phyloP scores from a whole-genome alignment of 495 filamentous ascomycete species.

The Tuber brumale region DNA sequence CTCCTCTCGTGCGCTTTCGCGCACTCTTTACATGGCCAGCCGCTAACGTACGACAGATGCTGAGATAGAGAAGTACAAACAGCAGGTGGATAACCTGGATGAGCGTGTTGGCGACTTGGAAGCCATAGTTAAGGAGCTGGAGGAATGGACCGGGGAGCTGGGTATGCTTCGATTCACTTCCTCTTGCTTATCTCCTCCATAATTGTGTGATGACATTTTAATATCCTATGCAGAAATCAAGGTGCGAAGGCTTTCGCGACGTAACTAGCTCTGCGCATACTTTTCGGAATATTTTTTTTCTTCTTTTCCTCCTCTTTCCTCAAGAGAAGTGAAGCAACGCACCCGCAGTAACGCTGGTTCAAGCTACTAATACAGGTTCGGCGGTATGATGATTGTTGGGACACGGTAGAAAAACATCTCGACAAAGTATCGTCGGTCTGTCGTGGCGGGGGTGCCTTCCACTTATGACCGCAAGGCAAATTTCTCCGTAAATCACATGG shows the following conservation, averaged over 20 bases:
- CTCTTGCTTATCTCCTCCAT: not conserved
- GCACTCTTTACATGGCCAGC: not conserved
- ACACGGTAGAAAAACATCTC: not conserved
- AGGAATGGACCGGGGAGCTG: conserved; percentile 42
- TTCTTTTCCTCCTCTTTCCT: not conserved
- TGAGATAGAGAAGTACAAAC: conserved; percentile 40
- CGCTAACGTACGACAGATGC: conserved; percentile 24
- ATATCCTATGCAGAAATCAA: conserved; percentile 29
- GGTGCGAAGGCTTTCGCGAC: conserved; percentile 33
- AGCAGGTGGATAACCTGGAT: conserved; percentile 40
- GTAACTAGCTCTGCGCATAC: conserved; percentile 5
- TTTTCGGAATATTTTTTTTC: not conserved
- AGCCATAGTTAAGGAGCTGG: conserved; percentile 38
- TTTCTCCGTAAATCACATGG: not conserved
- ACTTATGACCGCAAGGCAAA: not conserved
- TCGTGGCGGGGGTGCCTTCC: not conserved
- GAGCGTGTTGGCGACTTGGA: conserved; percentile 40
- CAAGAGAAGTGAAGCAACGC: not conserved
- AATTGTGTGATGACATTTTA: not conserved
- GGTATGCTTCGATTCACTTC: conserved; percentile 17
- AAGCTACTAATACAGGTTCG: not conserved
- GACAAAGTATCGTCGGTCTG: not conserved
- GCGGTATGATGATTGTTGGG: not conserved
- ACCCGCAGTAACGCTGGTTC: not conserved
- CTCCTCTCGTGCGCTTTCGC: not conserved